phyloP scores from a whole-genome alignment of 495 filamentous ascomycete genomes.

The Parmelia sp. region DNA sequence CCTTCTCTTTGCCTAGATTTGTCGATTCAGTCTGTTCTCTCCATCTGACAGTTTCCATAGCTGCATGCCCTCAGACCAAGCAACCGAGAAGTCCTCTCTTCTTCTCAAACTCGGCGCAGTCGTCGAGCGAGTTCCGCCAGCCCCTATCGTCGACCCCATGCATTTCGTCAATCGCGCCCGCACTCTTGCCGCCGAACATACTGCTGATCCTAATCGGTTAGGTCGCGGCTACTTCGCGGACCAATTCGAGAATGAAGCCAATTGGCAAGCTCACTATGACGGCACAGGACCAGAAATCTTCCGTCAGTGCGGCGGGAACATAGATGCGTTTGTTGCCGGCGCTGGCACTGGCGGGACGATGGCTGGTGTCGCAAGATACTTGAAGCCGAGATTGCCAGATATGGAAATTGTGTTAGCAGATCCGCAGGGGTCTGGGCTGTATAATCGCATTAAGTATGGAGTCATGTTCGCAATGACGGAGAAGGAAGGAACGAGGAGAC shows the following conservation, averaged over 20 bases:
- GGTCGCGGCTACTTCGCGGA: constrained; percentile 84
- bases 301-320: constrained; percentile 61
- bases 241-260: constrained; percentile 87
- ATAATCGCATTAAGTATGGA: constrained; percentile 81
- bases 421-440: constrained; percentile 88
- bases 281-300: constrained; percentile 88
- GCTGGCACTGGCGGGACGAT: constrained; percentile 95
- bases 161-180: constrained; percentile 95
- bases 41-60: constrained; percentile 31
- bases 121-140: constrained; percentile 82
- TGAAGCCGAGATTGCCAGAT: constrained; percentile 58
- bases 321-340: constrained; percentile 93
- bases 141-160: constrained; percentile 80
- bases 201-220: constrained; percentile 39
- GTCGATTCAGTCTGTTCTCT: neutral
- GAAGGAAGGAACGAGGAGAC: constrained; percentile 77
- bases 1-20: neutral
- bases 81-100: constrained; percentile 78
- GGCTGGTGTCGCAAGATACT: constrained; percentile 71
- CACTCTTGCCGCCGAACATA: constrained; percentile 66
- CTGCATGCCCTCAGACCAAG: constrained; percentile 93
- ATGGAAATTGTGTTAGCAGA: constrained; percentile 81
- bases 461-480: constrained; percentile 93
- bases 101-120: constrained; percentile 84
- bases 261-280: constrained; percentile 75